Conservation (phyloP, 73 alveolate species). For the Stentor roeselii region DNA sequence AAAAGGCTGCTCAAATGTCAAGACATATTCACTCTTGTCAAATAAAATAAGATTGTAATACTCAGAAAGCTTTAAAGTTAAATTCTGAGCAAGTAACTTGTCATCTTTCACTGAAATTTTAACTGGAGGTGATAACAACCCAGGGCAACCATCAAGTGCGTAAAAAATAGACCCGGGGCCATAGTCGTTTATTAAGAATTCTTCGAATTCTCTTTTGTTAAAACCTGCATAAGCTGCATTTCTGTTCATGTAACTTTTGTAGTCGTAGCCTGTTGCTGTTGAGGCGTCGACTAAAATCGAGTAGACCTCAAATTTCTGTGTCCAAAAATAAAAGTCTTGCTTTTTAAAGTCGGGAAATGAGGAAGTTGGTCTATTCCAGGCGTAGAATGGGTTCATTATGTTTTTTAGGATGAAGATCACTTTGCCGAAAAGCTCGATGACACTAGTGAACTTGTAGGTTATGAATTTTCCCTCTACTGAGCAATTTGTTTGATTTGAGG, state of each 20-base stretch:
- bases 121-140: not conserved
- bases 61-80: not conserved
- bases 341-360: not conserved
- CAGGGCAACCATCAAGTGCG: not conserved
- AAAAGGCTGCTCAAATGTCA: not conserved
- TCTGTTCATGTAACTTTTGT: not conserved
- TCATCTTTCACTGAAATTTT: not conserved
- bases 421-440: not conserved
- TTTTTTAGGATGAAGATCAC: no score
- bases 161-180: not conserved
- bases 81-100: not conserved
- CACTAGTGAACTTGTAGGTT: not conserved
- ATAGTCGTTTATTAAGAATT: not conserved
- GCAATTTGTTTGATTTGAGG: not conserved
- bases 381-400: not conserved
- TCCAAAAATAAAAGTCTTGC: not conserved
- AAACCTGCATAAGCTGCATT: not conserved
- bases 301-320: not conserved
- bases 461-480: not conserved
- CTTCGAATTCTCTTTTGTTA: no score
- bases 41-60: no score
- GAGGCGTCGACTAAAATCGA: not conserved
- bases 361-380: not conserved
- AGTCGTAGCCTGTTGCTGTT: not conserved
- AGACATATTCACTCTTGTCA: not conserved